Evolutionary conservation across 768 basidiomycete genomes (phyloP).

Genomic region (Lanmaoa pseudosensibilis): DNA sequence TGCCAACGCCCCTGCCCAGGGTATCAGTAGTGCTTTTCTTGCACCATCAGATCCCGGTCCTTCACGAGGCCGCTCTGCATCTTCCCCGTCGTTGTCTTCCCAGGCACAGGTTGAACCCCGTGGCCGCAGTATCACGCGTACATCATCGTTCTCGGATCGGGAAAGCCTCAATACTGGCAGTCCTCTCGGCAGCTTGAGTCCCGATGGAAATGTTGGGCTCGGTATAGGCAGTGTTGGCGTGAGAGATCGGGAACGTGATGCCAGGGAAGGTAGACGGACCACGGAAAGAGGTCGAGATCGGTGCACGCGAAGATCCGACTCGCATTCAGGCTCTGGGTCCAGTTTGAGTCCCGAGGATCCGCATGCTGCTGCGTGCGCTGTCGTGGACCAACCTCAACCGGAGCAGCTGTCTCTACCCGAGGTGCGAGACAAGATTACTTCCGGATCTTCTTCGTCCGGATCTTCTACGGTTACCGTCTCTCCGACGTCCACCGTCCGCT

Average conservation of each 20-base stretch:
- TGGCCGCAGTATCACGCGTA: constrained; percentile 56
- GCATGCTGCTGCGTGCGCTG: not conserved
- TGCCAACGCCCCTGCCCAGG: constrained; percentile 7
- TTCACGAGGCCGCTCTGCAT: constrained; percentile 31
- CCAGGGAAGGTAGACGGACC: constrained; percentile 27
- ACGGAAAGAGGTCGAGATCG: constrained; percentile 34
- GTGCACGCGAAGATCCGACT: constrained; percentile 24
- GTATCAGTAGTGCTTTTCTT: constrained; percentile 23
- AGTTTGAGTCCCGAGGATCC: constrained; percentile 35
- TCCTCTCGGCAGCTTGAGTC: constrained; percentile 39
- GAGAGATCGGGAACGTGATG: constrained; percentile 34
- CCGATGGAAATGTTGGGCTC: constrained; percentile 35
- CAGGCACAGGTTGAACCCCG: constrained; percentile 37
- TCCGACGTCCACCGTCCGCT: constrained; percentile 14
- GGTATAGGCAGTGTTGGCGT: constrained; percentile 34
- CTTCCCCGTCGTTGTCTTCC: constrained; percentile 35
- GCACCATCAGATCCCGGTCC: constrained; percentile 27
- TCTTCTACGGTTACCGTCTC: constrained; percentile 23
- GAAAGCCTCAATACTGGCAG: constrained; percentile 39
- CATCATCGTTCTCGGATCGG: constrained; percentile 56
- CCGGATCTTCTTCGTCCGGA: constrained; percentile 28
- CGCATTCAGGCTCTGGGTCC: constrained; percentile 35
- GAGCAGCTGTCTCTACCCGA: constrained; percentile 13
- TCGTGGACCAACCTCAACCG: constrained; percentile 7
- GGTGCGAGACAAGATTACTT: constrained; percentile 12